Base-by-base conservation (phyloP, 202 grass and related monocot species). In the Eragrostis tef region DNA sequence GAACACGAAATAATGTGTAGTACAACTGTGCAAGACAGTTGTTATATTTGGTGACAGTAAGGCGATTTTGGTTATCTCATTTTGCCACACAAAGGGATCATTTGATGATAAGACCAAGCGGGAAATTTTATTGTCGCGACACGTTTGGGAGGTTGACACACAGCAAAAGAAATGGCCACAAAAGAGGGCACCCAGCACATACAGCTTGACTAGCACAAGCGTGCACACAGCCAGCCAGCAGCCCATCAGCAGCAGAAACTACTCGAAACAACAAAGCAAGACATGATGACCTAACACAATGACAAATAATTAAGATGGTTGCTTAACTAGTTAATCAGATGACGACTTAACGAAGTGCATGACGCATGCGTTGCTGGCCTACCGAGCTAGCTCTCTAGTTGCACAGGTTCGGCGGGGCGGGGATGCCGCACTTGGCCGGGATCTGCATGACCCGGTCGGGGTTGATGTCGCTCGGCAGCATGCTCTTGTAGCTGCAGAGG, bases 391-490 rank as follows among this genome's bases (percentile, higher is more conserved):
- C 11, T 0, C 12, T 25, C 14, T 6, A 42, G 27, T 46, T 59
- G 43, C 82, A 89, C 10, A 12, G 1, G 9, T 1, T 6, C 2
- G 68, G 79, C 22, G 58, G 15, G 6, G 11, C 27, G 6, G 24
- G 3, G 61, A 84, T 47, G 56, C 43, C 22, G 75, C 90, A 81
- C 70, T 54, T 86, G 57, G 41, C 62, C 9, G 90, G 90, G 79
- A 92, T 81, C 79, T 67, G 13, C 86, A 85, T 79, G 74, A 85
- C 84, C 44, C 81, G 84, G 46, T 16, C 0, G 47, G 20, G 17
- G 68, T 89, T 52, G 78, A 94, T 85, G 84, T 71, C 25, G 12
- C 3, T 0, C 1, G 70, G 6, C 58, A 94, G 81, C 22, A 0
- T 0, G 42, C 0, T 2, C 89, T 69, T 80, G 75, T 52, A 70